Evolutionary conservation across 176 grass and related monocot species (phyloP).

Genomic region (Aegilops tauschii): DNA sequence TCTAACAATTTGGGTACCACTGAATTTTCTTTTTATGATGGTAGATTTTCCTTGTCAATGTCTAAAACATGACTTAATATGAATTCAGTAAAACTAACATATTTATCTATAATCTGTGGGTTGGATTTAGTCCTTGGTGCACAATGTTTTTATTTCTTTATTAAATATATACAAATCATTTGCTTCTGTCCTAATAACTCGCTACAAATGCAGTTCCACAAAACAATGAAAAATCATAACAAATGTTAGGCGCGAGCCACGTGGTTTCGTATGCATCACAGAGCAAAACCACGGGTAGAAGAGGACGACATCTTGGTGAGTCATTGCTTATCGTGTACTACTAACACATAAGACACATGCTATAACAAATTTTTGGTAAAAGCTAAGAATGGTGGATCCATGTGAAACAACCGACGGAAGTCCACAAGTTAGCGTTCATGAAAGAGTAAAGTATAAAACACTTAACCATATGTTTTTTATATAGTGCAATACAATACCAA

Average conservation of each 20-base stretch:
- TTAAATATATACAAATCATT: not conserved
- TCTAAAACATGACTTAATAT: not conserved
- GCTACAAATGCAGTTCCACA: not conserved
- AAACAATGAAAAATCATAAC: not conserved
- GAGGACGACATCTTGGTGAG: not conserved
- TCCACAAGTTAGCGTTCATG: not conserved
- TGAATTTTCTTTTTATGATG: too few relatives aligned
- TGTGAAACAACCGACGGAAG: not conserved
- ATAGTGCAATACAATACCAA: not conserved
- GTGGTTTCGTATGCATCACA: not conserved
- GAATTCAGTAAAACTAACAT: too few relatives aligned
- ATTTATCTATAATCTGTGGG: too few relatives aligned
- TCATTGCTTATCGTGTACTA: not conserved
- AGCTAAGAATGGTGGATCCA: not conserved
- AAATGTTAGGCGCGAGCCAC: not conserved
- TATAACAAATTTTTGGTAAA: not conserved
- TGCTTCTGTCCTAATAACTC: not conserved
- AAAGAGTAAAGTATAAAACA: not conserved
- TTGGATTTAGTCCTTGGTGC: too few relatives aligned
- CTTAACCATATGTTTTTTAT: not conserved
- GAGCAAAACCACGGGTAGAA: not conserved
- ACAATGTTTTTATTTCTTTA: not conserved
- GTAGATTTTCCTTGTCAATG: not conserved
- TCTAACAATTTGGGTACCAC: too few relatives aligned
- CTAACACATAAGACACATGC: not conserved